phyloP scores from a whole-genome alignment of 352 stramenopile genomes.

The Globisporangium nunn region DNA sequence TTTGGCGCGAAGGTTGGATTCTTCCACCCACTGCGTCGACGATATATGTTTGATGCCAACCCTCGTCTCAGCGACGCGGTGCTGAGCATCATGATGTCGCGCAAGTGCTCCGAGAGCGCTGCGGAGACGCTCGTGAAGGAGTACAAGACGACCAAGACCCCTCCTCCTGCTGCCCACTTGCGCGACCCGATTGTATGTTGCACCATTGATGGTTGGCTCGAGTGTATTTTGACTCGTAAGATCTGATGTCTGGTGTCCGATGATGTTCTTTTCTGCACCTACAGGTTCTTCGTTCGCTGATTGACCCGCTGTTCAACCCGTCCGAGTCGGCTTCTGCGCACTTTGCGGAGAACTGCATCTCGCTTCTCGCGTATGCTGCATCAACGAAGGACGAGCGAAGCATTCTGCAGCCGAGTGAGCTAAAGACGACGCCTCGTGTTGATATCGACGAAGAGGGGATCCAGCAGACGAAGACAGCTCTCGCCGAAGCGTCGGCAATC shows the following conservation, averaged over 20 bases:
- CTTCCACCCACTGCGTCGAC: slow-evolving; percentile 65
- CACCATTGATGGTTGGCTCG: background rate
- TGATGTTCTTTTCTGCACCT: background rate
- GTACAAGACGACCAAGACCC: slow-evolving; percentile 34
- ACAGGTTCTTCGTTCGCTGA: slow-evolving; percentile 69
- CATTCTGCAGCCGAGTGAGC: slow-evolving; percentile 41
- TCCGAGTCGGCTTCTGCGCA: slow-evolving; percentile 43
- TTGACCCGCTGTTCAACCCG: slow-evolving; percentile 80
- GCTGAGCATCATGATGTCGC: slow-evolving; percentile 66
- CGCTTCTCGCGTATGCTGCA: slow-evolving; percentile 66
- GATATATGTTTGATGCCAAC: slow-evolving; percentile 54
- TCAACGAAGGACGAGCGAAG: slow-evolving; percentile 74
- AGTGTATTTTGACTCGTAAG: background rate
- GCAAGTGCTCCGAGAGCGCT: slow-evolving; percentile 59
- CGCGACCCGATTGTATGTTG: slow-evolving; percentile 60
- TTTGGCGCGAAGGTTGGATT: slow-evolving; percentile 65
- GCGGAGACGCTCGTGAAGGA: slow-evolving; percentile 63
- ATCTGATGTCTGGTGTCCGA: background rate
- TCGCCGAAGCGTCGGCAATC: slow-evolving; percentile 65
- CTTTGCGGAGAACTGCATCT: slow-evolving; percentile 66
- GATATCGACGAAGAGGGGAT: slow-evolving; percentile 45
- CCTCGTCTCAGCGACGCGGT: slow-evolving; percentile 58
- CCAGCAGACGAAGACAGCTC: slow-evolving; percentile 54
- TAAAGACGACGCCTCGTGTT: slow-evolving; percentile 20
- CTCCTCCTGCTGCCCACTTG: slow-evolving; percentile 61